Evolutionary conservation across 176 grass and related monocot species (phyloP).

Genomic region (Bolboschoenus planiculmis): DNA sequence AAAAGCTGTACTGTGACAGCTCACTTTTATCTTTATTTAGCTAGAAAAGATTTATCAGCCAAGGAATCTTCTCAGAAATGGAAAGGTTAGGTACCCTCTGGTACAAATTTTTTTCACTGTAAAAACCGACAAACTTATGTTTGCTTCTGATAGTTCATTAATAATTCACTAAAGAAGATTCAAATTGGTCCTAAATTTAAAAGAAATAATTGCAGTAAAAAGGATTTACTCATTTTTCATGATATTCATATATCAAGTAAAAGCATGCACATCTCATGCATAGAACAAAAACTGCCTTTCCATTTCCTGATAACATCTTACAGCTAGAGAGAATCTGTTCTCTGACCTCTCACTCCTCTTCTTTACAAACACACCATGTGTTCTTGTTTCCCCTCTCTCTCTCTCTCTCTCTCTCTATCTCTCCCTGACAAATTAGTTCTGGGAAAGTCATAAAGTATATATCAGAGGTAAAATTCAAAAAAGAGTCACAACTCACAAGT

Average conservation of each 20-base stretch:
- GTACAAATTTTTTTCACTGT: neutral
- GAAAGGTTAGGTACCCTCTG: slow-evolving; percentile 8
- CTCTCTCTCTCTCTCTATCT: neutral
- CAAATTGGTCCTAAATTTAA: neutral
- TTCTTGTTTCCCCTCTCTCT: neutral
- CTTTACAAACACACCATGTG: slow-evolving; percentile 26
- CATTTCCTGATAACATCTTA: slow-evolving; percentile 21
- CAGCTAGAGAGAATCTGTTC: slow-evolving; percentile 14
- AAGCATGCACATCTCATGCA: neutral
- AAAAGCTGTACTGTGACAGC: slow-evolving; percentile 16
- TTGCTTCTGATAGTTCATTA: neutral
- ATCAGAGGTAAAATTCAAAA: slow-evolving; percentile 8
- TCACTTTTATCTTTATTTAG: slow-evolving; percentile 16
- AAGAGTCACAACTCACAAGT: slow-evolving; percentile 15
- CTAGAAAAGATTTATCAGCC: neutral
- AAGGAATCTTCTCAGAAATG: slow-evolving; percentile 19
- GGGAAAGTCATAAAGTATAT: neutral
- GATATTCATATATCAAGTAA: neutral
- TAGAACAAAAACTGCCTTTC: slow-evolving; percentile 17
- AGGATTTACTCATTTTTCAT: neutral
- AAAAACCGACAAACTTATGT: neutral
- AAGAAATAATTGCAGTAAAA: neutral
- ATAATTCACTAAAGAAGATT: neutral
- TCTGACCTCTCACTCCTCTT: slow-evolving; percentile 8
- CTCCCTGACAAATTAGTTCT: neutral